Percentiles rank a stretch among this genome's conserved stretches.
Evolutionary conservation across 2,329 filamentous ascomycete genomes (phyloP).

Genomic region (Penicillium palitans): DNA sequence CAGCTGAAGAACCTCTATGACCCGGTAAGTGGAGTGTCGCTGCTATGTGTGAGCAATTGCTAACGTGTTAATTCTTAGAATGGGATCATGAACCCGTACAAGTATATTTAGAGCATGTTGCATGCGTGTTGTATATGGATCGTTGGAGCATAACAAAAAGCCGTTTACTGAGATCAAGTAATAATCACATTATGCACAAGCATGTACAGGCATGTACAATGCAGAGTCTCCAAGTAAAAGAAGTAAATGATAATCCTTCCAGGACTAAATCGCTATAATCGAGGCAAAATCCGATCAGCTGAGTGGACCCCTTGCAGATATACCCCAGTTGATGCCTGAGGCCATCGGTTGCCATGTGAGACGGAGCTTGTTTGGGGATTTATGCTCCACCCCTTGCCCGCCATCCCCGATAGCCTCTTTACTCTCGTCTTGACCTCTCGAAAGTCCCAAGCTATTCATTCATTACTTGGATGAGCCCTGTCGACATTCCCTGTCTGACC

Average conservation of each 20-base stretch:
- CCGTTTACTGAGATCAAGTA: neutral
- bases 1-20: slow-evolving; percentile 93
- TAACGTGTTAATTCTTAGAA: slow-evolving; percentile 59
- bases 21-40: slow-evolving; percentile 63
- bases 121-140: slow-evolving; percentile 1
- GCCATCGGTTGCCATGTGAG: slow-evolving; percentile 24
- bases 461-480: slow-evolving; percentile 14
- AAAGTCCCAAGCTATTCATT: slow-evolving; percentile 11
- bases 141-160: neutral
- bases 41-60: slow-evolving; percentile 2
- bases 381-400: slow-evolving; percentile 27
- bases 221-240: neutral
- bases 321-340: slow-evolving; percentile 16
- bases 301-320: slow-evolving; percentile 21
- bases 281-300: neutral
- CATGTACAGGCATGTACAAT: neutral
- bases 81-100: slow-evolving; percentile 98
- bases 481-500: slow-evolving; percentile 19
- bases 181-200: neutral
- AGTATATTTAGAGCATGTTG: slow-evolving; percentile 66
- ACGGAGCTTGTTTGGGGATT: slow-evolving; percentile 26
- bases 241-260: neutral
- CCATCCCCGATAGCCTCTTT: slow-evolving; percentile 8
- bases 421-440: slow-evolving; percentile 5
- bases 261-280: neutral